These are phyloP conservation scores for Harringtonia lauricola DNA, from an alignment of 2,329 filamentous ascomycete genomes.

Conservation along the genomic window DNA sequence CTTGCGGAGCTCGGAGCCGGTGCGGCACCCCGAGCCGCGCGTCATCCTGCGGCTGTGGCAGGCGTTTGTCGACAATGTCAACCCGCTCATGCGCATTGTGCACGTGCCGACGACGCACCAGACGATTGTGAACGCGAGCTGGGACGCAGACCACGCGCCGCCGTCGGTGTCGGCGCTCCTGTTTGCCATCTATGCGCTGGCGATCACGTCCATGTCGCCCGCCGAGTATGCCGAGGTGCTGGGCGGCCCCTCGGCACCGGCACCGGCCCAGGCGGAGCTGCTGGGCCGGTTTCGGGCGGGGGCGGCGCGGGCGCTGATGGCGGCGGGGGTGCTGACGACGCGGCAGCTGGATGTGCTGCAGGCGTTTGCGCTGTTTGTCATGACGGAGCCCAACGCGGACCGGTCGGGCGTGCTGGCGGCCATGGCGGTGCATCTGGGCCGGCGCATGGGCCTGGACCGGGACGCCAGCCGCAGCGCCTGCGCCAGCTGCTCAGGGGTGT, in stretches of 20 bases:
- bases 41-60: slow-evolving; percentile 21
- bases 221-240: slow-evolving; percentile 2
- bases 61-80: slow-evolving; percentile 20
- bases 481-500: slow-evolving; percentile 19
- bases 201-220: slow-evolving; percentile 13
- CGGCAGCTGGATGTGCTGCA: slow-evolving; percentile 19
- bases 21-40: slow-evolving; percentile 19
- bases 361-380: slow-evolving; percentile 18
- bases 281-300: slow-evolving; percentile 15
- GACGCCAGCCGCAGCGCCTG: slow-evolving; percentile 16
- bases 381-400: slow-evolving; percentile 18
- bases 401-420: slow-evolving; percentile 15
- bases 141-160: slow-evolving; percentile 11
- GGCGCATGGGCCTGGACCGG: slow-evolving; percentile 25
- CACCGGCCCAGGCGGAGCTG: slow-evolving; percentile 1
- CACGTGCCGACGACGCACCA: slow-evolving; percentile 22
- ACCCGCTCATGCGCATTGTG: slow-evolving; percentile 20
- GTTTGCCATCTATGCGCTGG: slow-evolving; percentile 18
- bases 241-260: slow-evolving; percentile 7
- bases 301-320: slow-evolving; percentile 14
- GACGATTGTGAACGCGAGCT: slow-evolving; percentile 18
- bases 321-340: slow-evolving; percentile 17
- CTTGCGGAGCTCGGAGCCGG: neutral
- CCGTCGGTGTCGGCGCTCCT: slow-evolving; percentile 15
- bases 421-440: slow-evolving; percentile 14